A percentile compares a stretch with the other conserved stretches of the same genome.
Evolutionary conservation across 2,329 filamentous ascomycete genomes (phyloP).

Genomic region (Botryotinia narcissicola): DNA sequence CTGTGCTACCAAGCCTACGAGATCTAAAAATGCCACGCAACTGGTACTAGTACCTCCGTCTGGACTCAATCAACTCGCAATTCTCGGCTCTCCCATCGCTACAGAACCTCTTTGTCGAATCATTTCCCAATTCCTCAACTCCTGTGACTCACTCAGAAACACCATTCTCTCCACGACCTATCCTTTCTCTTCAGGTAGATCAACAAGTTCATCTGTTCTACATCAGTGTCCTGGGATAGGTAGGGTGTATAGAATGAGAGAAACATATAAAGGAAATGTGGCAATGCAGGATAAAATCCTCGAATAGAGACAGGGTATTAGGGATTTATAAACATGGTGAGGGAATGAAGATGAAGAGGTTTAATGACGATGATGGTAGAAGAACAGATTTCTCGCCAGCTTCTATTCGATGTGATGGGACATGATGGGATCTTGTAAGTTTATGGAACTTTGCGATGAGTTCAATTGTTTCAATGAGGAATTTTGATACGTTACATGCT

Average conservation of each 20-base stretch:
- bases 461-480: background rate
- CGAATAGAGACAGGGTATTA: background rate
- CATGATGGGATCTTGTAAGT: background rate
- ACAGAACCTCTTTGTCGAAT: background rate
- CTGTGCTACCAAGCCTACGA: background rate
- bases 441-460: background rate
- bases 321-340: background rate
- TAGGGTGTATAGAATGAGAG: background rate
- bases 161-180: background rate
- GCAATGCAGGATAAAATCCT: no score
- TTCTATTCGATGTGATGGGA: background rate
- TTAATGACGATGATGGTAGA: background rate
- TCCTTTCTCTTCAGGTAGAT: background rate
- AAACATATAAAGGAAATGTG: background rate
- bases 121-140: background rate
- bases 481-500: background rate
- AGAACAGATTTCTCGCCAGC: constrained; percentile 5
- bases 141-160: background rate
- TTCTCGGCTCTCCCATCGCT: background rate
- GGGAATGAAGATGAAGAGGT: background rate
- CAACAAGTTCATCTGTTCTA: background rate
- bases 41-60: background rate
- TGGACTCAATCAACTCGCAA: background rate
- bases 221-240: background rate
- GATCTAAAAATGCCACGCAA: background rate